Percentiles rank a stretch among this genome's conserved stretches.
Conservation (phyloP, 2,329 filamentous ascomycete genomes). For the Colletotrichum abscissum region DNA sequence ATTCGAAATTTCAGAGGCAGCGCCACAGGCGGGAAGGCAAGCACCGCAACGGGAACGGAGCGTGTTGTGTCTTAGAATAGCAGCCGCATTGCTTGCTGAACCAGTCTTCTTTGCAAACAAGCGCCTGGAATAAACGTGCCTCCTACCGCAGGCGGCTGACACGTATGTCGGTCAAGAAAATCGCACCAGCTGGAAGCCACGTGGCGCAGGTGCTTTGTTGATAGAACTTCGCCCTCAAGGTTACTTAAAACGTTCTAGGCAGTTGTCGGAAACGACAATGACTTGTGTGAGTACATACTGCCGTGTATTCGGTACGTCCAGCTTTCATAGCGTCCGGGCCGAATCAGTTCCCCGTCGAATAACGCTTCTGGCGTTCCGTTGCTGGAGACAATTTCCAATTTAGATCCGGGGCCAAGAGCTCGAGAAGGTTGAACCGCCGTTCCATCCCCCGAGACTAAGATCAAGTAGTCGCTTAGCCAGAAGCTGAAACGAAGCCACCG, state of each 20-base stretch:
- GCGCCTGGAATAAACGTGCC: not conserved
- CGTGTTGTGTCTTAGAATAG: conserved; percentile 10
- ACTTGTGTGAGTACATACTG: not conserved
- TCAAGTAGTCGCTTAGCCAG: not conserved
- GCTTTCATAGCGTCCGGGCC: not conserved
- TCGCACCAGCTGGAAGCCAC: conserved; percentile 7
- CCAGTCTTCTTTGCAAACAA: not conserved
- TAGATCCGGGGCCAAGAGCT: conserved; percentile 11
- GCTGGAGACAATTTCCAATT: not conserved
- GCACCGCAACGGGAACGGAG: not conserved
- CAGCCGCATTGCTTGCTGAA: not conserved
- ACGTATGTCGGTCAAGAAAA: not conserved
- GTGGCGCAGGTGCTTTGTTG: conserved; percentile 5
- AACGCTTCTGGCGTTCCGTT: not conserved
- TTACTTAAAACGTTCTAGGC: not conserved
- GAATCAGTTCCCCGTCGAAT: not conserved
- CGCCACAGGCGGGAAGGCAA: conserved; percentile 6
- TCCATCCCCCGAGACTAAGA: conserved; percentile 12
- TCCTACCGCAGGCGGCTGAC: not conserved
- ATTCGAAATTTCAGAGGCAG: conserved; percentile 7
- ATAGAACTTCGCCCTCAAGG: conserved; percentile 4
- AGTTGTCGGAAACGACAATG: too few relatives aligned
- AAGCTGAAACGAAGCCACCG: conserved; percentile 18
- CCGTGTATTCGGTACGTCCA: conserved; percentile 2
- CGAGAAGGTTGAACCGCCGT: conserved; percentile 20